Conservation (phyloP, 345 rosid genomes). For the Aegle marmelos region DNA sequence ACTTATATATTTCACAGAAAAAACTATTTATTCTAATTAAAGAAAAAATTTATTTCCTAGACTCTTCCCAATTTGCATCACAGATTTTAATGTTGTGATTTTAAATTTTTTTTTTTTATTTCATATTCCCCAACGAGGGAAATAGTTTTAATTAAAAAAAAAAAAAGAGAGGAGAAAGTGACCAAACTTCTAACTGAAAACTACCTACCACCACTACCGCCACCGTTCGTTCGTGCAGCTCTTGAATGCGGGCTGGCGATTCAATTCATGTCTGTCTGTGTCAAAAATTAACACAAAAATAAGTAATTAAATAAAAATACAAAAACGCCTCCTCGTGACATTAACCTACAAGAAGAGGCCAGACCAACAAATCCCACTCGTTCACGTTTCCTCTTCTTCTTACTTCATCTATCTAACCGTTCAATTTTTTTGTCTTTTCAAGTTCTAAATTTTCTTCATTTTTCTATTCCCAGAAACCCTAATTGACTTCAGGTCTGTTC, state of each 20-base stretch:
- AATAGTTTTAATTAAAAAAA: not conserved
- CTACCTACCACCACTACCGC: slow-evolving; percentile 35
- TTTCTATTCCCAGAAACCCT: slow-evolving; percentile 16
- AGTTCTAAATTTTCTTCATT: not conserved
- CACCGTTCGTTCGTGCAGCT: not conserved
- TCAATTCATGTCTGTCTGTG: slow-evolving; percentile 2
- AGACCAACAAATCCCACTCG: slow-evolving; percentile 18
- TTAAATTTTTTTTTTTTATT: too few relatives aligned
- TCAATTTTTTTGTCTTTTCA: not conserved
- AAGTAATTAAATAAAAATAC: not conserved
- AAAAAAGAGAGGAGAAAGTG: not conserved
- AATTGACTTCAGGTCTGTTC: slow-evolving; percentile 18
- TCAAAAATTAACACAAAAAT: not conserved
- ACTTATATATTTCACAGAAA: too few relatives aligned
- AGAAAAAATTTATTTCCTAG: too few relatives aligned
- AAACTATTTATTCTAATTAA: too few relatives aligned
- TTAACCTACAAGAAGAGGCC: not conserved
- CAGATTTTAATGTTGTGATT: too few relatives aligned
- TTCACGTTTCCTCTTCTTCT: slow-evolving; percentile 24
- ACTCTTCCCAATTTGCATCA: too few relatives aligned
- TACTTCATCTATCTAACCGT: not conserved
- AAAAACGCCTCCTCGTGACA: not conserved
- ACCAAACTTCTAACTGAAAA: slow-evolving; percentile 38
- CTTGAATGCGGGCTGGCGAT: not conserved
- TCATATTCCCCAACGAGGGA: too few relatives aligned